A percentile compares a stretch with the other conserved stretches of the same genome.
Evolutionary conservation across 2,329 filamentous ascomycete species (phyloP).

Genomic region (Pseudocercospora crystallina): DNA sequence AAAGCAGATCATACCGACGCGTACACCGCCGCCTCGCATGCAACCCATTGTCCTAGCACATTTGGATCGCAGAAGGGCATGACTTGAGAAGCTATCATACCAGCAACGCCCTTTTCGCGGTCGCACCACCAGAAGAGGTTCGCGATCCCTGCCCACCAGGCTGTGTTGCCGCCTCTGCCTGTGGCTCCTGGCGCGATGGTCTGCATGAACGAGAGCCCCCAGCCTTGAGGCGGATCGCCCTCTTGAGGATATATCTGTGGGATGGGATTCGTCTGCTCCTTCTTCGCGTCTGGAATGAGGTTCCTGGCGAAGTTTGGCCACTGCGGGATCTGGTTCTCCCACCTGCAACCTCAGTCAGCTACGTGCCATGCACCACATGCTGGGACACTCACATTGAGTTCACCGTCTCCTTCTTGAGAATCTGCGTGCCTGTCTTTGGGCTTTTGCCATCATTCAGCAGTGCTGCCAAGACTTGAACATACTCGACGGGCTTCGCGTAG

Average conservation of each 20-base stretch:
- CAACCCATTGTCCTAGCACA: constrained; percentile 32
- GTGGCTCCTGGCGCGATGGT: constrained; percentile 37
- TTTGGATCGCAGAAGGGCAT: constrained; percentile 36
- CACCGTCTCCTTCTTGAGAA: constrained; percentile 60
- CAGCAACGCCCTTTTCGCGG: constrained; percentile 37
- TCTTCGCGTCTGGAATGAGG: constrained; percentile 35
- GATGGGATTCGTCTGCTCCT: constrained; percentile 37
- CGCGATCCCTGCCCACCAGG: constrained; percentile 36
- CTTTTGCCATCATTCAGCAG: constrained; percentile 65
- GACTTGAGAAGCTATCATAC: constrained; percentile 39
- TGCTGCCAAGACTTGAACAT: constrained; percentile 60
- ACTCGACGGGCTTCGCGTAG: constrained; percentile 61
- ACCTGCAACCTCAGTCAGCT: too few relatives aligned
- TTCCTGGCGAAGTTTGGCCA: constrained; percentile 38
- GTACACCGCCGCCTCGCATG: constrained; percentile 34
- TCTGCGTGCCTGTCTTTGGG: constrained; percentile 54
- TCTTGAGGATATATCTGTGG: constrained; percentile 40
- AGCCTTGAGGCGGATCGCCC: constrained; percentile 61
- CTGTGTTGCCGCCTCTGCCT: constrained; percentile 36
- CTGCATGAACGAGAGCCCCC: constrained; percentile 53
- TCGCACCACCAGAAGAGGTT: constrained; percentile 37
- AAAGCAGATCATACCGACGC: neutral
- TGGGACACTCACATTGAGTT: constrained; percentile 57
- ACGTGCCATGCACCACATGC: neutral
- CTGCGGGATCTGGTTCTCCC: constrained; percentile 37